These are phyloP conservation scores for Leishmania martiniquensis DNA, from an alignment of 208 protist genomes.

Conservation along the genomic window DNA sequence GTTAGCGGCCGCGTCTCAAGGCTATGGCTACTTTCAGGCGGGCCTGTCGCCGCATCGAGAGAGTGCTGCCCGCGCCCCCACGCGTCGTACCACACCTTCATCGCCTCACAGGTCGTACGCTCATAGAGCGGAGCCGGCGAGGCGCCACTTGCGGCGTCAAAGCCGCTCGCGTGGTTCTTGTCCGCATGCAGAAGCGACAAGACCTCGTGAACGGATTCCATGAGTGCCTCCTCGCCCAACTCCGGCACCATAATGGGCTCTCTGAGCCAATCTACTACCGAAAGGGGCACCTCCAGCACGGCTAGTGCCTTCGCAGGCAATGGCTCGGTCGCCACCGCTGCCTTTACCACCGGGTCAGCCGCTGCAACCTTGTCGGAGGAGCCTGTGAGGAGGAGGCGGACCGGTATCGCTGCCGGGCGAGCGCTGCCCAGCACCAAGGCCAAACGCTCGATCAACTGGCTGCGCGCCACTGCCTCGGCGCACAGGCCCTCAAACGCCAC, in stretches of 20 bases:
- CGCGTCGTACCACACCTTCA: conserved; percentile 11
- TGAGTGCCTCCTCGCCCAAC: neutral
- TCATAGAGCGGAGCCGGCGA: neutral
- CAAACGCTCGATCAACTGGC: conserved; percentile 32
- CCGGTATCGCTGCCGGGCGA: neutral
- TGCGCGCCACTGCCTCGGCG: conserved; percentile 37
- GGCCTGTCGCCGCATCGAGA: neutral
- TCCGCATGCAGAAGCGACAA: neutral
- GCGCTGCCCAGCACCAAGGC: conserved; percentile 2
- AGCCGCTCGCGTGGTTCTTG: neutral
- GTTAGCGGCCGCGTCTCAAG: neutral
- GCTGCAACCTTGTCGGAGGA: neutral
- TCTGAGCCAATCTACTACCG: conserved; percentile 14
- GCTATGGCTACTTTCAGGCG: neutral
- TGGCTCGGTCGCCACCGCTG: neutral
- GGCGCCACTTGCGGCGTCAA: neutral
- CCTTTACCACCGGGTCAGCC: neutral
- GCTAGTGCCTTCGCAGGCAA: conserved; percentile 1
- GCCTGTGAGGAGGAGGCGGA: conserved; percentile 5
- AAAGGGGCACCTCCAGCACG: conserved; percentile 15
- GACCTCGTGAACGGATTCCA: neutral
- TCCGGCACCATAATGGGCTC: conserved; percentile 15
- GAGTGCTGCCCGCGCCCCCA: conserved; percentile 7
- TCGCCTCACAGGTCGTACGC: neutral
- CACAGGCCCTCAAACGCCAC: conserved; percentile 40